Conservation (phyloP, 805 yeast genomes). For the Kazachstania bromeliacearum region DNA sequence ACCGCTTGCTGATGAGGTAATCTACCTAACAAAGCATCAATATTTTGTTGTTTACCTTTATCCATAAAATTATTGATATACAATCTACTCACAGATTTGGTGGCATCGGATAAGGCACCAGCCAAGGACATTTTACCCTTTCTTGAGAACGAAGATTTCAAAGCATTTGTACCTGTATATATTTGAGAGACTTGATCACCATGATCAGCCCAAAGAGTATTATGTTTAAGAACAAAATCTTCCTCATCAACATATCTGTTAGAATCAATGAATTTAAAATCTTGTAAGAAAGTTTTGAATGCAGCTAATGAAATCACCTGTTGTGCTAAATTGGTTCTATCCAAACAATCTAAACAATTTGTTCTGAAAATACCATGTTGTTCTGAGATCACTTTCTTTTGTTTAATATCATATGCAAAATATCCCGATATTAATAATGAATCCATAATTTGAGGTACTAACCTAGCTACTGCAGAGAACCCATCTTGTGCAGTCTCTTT, state of each 20-base stretch:
- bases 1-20: slow-evolving; percentile 65
- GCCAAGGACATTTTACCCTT: slow-evolving; percentile 95
- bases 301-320: slow-evolving; percentile 73
- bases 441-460: slow-evolving; percentile 53
- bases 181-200: slow-evolving; percentile 95
- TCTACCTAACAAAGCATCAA: slow-evolving; percentile 78
- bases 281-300: slow-evolving; percentile 44
- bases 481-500: slow-evolving; percentile 86
- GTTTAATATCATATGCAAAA: slow-evolving; percentile 57
- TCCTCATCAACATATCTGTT: slow-evolving; percentile 30
- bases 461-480: slow-evolving; percentile 69
- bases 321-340: slow-evolving; percentile 83
- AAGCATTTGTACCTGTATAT: slow-evolving; percentile 95
- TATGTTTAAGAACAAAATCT: slow-evolving; percentile 64
- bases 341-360: slow-evolving; percentile 91
- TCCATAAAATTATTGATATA: slow-evolving; percentile 95
- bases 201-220: slow-evolving; percentile 94
- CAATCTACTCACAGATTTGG: slow-evolving; percentile 89
- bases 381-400: slow-evolving; percentile 48
- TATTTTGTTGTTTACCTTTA: slow-evolving; percentile 79
- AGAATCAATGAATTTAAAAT: slow-evolving; percentile 28
- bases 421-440: slow-evolving; percentile 75
- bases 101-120: slow-evolving; percentile 94
- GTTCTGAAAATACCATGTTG: slow-evolving; percentile 90
- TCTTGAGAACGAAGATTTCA: slow-evolving; percentile 88